phyloP scores from a whole-genome alignment of 148 eudicot species.

The Heliosperma pusillum region DNA sequence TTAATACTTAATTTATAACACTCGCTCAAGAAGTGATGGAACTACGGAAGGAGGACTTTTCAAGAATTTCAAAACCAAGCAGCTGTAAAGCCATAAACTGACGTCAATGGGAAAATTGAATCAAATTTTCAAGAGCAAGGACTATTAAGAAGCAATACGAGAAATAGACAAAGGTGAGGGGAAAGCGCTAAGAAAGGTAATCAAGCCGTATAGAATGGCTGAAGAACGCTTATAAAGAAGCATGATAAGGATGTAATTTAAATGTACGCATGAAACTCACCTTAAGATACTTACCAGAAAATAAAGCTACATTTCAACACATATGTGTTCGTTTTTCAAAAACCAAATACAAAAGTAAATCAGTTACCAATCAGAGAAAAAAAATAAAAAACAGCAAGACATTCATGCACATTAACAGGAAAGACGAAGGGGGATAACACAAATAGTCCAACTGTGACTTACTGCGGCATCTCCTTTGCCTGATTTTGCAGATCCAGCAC shows the following conservation, averaged over 20 bases:
- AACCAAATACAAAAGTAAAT: not conserved
- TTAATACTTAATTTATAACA: too few species aligned
- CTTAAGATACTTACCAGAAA: not conserved
- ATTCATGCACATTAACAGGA: constrained; percentile 8
- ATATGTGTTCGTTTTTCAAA: constrained; percentile 6
- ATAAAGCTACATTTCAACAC: not conserved
- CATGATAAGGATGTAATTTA: not conserved
- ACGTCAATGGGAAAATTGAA: too few species aligned
- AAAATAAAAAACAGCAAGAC: not conserved
- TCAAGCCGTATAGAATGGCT: too few species aligned
- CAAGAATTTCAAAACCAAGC: too few species aligned
- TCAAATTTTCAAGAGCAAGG: too few species aligned
- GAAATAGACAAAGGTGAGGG: too few species aligned
- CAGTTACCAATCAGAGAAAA: constrained; percentile 2
- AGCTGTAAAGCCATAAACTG: too few species aligned
- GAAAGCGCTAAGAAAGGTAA: too few species aligned
- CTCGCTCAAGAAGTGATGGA: too few species aligned
- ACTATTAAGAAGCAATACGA: too few species aligned
- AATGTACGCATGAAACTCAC: not conserved
- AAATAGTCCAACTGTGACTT: constrained; percentile 23
- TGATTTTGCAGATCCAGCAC: constrained; percentile 56
- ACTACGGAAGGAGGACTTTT: too few species aligned
- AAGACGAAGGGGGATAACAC: not conserved
- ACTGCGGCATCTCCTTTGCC: constrained; percentile 75
- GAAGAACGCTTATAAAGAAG: not conserved